Evolutionary conservation across 2,329 filamentous ascomycete species (phyloP).

Genomic region (Fusarium cyanostomum): DNA sequence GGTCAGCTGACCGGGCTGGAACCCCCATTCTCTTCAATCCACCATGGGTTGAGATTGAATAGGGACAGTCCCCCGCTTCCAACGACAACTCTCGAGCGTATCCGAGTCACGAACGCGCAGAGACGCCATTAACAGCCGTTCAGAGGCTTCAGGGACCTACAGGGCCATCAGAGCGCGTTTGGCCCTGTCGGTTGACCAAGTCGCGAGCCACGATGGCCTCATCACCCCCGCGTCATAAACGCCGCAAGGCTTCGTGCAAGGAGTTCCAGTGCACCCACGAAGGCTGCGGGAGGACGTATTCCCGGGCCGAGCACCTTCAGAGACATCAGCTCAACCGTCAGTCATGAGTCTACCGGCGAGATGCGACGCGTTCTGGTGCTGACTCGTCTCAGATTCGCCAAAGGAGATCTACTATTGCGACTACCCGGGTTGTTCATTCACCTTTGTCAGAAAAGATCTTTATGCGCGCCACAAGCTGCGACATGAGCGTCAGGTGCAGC

Average conservation of each 20-base stretch:
- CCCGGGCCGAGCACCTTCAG: conserved; percentile 42
- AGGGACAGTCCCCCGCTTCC: conserved; percentile 1
- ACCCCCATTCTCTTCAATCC: conserved; percentile 35
- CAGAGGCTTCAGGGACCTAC: neutral
- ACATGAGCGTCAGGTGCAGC: conserved; percentile 41
- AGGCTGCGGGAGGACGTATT: conserved; percentile 43
- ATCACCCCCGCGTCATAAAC: conserved; percentile 44
- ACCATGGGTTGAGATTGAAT: conserved; percentile 10
- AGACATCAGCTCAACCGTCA: conserved; percentile 42
- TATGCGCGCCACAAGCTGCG: conserved; percentile 43
- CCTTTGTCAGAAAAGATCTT: conserved; percentile 43
- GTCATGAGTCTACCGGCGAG: neutral
- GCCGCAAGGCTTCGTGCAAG: conserved; percentile 45
- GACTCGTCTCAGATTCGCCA: conserved; percentile 39
- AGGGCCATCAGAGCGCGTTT: conserved; percentile 2
- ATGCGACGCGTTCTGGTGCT: conserved; percentile 3
- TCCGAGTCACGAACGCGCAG: neutral
- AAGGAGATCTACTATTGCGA: conserved; percentile 46
- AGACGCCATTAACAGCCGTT: neutral
- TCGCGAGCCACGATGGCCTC: conserved; percentile 39
- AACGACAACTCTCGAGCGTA: neutral
- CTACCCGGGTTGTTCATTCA: conserved; percentile 43
- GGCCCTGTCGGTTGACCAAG: conserved; percentile 15
- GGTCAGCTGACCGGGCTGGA: conserved; percentile 32
- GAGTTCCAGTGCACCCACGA: conserved; percentile 45